Base-by-base conservation (phyloP, 2,329 filamentous ascomycete genomes). In the Exserohilum rostratum region DNA sequence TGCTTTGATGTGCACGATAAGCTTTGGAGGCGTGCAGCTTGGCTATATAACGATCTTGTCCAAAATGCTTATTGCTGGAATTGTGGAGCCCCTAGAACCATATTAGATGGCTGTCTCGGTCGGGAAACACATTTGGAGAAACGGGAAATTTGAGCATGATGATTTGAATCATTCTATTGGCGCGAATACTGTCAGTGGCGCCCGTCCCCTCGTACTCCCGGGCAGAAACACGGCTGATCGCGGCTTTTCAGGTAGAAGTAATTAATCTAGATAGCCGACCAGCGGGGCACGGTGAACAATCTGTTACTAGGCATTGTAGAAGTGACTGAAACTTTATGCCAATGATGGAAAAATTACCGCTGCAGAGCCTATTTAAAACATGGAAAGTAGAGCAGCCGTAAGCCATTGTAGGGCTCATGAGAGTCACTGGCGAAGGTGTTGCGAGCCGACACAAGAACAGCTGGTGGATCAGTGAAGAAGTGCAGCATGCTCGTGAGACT, bases 51-150 rank as follows among this genome's bases (percentile, higher is more conserved):
- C 30, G 4, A 54, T 31, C 57, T 43, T 66, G 9, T 13, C 62
- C 55, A 58, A 15, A 53, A 53, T 34, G 50, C 55, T 62, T 57
- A 44, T 31, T 45, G 46, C 53, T 56, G 56, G 51, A 55, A 50
- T 44, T 35, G 6, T 33, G 13, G 20, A 13, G 40, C 35, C 55
- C 48, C 51, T 15, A 34, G n/a, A 12, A 47, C 34, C 27, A 27
- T 9, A 22, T 35, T n/a, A 17, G 18, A 42, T 30, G n/a, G 33
- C 31, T n/a, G 12, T 40, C 15, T 22, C 27, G 47, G 27, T 6
- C 22, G n/a, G 20, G 15, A n/a, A 33, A 33, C 27, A 20, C 15
- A 30, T 48, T 4, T 34, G 13, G 7, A 15, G 13, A 30, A 27
- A 35, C 11, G 9, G 33, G 44, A 11, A 11, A 48, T n/a, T 17